These are phyloP conservation scores for Starmerella vaccinii DNA, from an alignment of 805 yeast species.

Conservation along the genomic window DNA sequence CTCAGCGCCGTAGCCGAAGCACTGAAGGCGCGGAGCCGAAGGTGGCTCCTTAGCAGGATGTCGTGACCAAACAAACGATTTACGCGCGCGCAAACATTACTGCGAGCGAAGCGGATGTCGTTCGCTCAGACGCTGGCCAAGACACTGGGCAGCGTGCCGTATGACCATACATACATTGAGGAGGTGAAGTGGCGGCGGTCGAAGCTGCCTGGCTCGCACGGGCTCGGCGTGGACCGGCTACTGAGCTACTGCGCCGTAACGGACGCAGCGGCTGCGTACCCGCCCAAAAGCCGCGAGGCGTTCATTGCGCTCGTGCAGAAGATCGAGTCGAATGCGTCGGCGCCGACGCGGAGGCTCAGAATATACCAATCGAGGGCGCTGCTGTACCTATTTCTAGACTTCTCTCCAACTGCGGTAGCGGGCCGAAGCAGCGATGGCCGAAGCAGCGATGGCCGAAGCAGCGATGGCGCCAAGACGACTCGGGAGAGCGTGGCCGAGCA, in stretches of 20 bases:
- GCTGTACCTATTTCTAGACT: slow-evolving; percentile 15
- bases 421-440: too few relatives aligned
- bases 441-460: too few relatives aligned
- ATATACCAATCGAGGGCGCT: slow-evolving; percentile 13
- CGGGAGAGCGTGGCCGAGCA: slow-evolving; percentile 17
- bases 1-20: too few relatives aligned
- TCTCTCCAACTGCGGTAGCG: not conserved
- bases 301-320: slow-evolving; percentile 6
- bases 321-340: slow-evolving; percentile 5
- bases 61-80: not conserved
- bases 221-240: slow-evolving; percentile 17
- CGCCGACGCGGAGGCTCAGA: not conserved
- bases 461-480: too few relatives aligned
- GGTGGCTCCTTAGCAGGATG: too few relatives aligned
- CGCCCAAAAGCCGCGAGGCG: slow-evolving; percentile 12
- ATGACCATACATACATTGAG: not conserved
- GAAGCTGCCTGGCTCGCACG: not conserved
- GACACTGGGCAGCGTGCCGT: slow-evolving; percentile 13
- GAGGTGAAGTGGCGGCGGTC: slow-evolving; percentile 7
- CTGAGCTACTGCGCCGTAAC: slow-evolving; percentile 9
- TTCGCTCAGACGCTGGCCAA: slow-evolving; percentile 19
- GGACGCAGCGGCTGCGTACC: slow-evolving; percentile 10
- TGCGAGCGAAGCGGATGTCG: slow-evolving; percentile 12
- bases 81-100: not conserved
- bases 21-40: too few relatives aligned